Conservation (phyloP, 2,329 filamentous ascomycete species). For the Pseudohalonectria lignicola region DNA sequence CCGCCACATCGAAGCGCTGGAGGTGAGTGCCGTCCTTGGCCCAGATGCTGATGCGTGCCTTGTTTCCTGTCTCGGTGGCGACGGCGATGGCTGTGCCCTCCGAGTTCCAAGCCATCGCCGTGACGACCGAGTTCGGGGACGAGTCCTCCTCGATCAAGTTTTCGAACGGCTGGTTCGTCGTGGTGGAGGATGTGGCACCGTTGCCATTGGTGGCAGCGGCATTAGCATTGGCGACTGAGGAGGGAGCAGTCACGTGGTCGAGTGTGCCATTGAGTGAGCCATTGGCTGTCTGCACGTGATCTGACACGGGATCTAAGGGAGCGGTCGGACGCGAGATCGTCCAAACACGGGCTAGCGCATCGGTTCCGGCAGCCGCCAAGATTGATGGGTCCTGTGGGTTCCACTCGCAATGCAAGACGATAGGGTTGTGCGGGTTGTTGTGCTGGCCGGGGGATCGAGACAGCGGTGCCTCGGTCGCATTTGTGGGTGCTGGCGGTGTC, state of each 20-base stretch:
- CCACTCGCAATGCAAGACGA: slow-evolving; percentile 59
- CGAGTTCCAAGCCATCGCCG: slow-evolving; percentile 49
- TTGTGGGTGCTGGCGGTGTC: slow-evolving; percentile 21
- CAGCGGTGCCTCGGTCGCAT: slow-evolving; percentile 18
- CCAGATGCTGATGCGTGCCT: slow-evolving; percentile 45
- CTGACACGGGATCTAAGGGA: slow-evolving; percentile 26
- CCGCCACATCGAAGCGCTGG: slow-evolving; percentile 43
- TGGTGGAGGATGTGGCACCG: slow-evolving; percentile 1
- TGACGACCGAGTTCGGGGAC: slow-evolving; percentile 40
- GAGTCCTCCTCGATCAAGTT: slow-evolving; percentile 42
- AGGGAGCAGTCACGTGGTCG: too few relatives aligned
- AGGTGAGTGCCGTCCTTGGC: slow-evolving; percentile 38
- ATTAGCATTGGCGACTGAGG: too few relatives aligned
- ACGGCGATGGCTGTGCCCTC: slow-evolving; percentile 46
- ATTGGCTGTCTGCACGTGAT: too few relatives aligned
- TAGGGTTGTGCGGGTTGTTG: slow-evolving; percentile 41
- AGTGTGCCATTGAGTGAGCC: too few relatives aligned
- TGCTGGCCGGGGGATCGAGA: too few relatives aligned
- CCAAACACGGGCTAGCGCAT: slow-evolving; percentile 61
- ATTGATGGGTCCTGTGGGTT: slow-evolving; percentile 53
- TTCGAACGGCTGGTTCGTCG: slow-evolving; percentile 27
- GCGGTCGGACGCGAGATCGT: slow-evolving; percentile 45
- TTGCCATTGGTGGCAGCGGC: too few relatives aligned
- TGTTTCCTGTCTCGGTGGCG: slow-evolving; percentile 42
- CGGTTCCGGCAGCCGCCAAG: slow-evolving; percentile 57